phyloP scores from a whole-genome alignment of 2,329 filamentous ascomycete species.

The Xylariaceae sp. region DNA sequence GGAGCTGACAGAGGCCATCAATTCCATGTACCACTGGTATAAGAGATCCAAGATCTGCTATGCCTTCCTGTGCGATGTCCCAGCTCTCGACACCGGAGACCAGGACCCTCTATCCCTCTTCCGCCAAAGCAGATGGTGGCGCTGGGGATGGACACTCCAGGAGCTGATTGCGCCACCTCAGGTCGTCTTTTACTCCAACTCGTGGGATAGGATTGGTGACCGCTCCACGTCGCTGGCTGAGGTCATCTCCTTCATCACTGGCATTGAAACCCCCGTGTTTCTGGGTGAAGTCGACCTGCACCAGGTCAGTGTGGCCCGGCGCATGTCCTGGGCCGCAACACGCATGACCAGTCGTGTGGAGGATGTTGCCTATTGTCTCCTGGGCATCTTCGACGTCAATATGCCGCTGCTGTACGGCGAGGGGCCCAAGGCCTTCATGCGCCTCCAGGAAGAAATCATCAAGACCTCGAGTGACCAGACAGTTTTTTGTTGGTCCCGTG shows the following conservation, averaged over 20 bases:
- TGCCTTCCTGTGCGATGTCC: conserved; percentile 5
- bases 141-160: conserved; percentile 24
- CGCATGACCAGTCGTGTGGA: conserved; percentile 9
- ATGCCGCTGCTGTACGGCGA: conserved; percentile 13
- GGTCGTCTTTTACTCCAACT: conserved; percentile 19
- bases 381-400: conserved; percentile 13
- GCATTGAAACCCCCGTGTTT: conserved; percentile 17
- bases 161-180: conserved; percentile 18
- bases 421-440: conserved; percentile 11
- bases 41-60: conserved; percentile 27
- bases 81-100: background rate
- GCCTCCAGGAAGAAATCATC: conserved; percentile 12
- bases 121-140: conserved; percentile 20
- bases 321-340: conserved; percentile 9
- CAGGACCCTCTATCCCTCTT: conserved; percentile 1
- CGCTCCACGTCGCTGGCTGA: conserved; percentile 1
- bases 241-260: conserved; percentile 8
- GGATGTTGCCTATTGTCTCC: conserved; percentile 9
- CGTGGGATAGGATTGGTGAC: conserved; percentile 12
- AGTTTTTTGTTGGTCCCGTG: conserved; percentile 1
- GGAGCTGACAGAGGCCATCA: conserved; percentile 32
- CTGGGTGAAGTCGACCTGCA: background rate
- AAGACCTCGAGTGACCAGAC: conserved; percentile 10
- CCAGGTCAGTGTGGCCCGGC: conserved; percentile 3
- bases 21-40: conserved; percentile 33